Percentiles rank a stretch among this genome's conserved stretches.
Evolutionary conservation across 441 rosid species (phyloP).

Genomic region (Aleurites moluccanus): DNA sequence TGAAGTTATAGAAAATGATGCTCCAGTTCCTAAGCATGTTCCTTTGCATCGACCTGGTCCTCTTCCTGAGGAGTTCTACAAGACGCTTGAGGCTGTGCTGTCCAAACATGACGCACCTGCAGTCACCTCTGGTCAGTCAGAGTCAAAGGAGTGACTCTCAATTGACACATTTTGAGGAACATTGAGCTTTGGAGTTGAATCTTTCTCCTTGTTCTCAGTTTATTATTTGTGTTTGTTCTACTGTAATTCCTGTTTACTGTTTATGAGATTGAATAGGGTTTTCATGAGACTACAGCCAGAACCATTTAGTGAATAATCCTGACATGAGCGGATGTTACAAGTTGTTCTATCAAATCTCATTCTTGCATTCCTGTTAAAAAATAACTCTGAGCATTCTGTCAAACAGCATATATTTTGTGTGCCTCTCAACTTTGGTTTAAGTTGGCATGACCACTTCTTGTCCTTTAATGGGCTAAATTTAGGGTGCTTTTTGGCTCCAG

Average conservation of each 20-base stretch:
- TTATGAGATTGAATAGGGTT: slow-evolving; percentile 31
- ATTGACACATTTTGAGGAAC: slow-evolving; percentile 15
- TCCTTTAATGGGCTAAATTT: background rate
- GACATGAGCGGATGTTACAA: slow-evolving; percentile 25
- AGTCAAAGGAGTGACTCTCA: slow-evolving; percentile 39
- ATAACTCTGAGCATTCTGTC: background rate
- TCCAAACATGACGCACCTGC: slow-evolving; percentile 43
- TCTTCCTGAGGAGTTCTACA: slow-evolving; percentile 79
- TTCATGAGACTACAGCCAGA: slow-evolving; percentile 28
- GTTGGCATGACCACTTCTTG: background rate
- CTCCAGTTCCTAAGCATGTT: slow-evolving; percentile 86
- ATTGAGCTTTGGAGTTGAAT: slow-evolving; percentile 22
- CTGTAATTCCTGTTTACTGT: slow-evolving; percentile 35
- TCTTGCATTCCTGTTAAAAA: slow-evolving; percentile 8
- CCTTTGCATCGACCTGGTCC: slow-evolving; percentile 92
- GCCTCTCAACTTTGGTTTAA: background rate
- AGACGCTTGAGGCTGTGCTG: slow-evolving; percentile 56
- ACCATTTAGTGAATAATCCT: slow-evolving; percentile 39
- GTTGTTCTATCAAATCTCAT: slow-evolving; percentile 16
- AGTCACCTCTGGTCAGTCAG: slow-evolving; percentile 47
- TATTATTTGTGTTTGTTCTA: slow-evolving; percentile 26
- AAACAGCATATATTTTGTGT: background rate
- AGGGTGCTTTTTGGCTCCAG: background rate
- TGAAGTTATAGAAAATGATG: slow-evolving; percentile 81
- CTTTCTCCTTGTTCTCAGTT: slow-evolving; percentile 11